Percentiles rank a stretch among this genome's conserved stretches.
These are phyloP conservation scores for Xylariaceae sp. DNA, from an alignment of 2,329 filamentous ascomycete genomes.

Conservation along the genomic window DNA sequence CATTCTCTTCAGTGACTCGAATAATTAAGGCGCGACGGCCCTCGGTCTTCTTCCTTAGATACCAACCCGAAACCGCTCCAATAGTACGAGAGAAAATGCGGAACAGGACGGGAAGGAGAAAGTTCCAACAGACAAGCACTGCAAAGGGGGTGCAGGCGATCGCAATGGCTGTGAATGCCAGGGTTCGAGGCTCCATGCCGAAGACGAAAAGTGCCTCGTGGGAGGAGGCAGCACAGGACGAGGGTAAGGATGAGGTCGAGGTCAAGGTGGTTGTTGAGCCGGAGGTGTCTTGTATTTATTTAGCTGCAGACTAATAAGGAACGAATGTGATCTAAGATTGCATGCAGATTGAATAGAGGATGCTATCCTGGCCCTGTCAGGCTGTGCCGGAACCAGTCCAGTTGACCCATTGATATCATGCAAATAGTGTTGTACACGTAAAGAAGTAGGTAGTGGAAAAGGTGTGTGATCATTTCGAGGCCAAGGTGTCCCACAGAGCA, in stretches of 20 bases:
- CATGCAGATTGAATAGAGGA: conserved; percentile 21
- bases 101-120: conserved; percentile 37
- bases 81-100: conserved; percentile 42
- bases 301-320: conserved; percentile 6
- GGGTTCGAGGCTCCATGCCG: conserved; percentile 31
- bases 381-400: conserved; percentile 22
- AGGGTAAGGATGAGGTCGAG: not conserved
- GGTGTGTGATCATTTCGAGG: conserved; percentile 12
- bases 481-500: not conserved
- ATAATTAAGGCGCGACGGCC: conserved; percentile 63
- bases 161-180: conserved; percentile 31
- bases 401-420: conserved; percentile 27
- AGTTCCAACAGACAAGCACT: conserved; percentile 35
- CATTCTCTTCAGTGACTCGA: conserved; percentile 51
- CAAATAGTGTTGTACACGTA: conserved; percentile 14
- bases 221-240: conserved; percentile 5
- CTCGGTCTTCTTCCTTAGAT: conserved; percentile 64
- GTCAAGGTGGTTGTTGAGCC: not conserved
- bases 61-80: conserved; percentile 58
- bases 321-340: conserved; percentile 7
- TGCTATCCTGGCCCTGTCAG: conserved; percentile 23
- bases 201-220: conserved; percentile 14
- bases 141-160: conserved; percentile 35
- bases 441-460: too few species aligned
- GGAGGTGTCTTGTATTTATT: conserved; percentile 12